phyloP scores from a whole-genome alignment of 257 asterid species.

The Cordia subcordata region DNA sequence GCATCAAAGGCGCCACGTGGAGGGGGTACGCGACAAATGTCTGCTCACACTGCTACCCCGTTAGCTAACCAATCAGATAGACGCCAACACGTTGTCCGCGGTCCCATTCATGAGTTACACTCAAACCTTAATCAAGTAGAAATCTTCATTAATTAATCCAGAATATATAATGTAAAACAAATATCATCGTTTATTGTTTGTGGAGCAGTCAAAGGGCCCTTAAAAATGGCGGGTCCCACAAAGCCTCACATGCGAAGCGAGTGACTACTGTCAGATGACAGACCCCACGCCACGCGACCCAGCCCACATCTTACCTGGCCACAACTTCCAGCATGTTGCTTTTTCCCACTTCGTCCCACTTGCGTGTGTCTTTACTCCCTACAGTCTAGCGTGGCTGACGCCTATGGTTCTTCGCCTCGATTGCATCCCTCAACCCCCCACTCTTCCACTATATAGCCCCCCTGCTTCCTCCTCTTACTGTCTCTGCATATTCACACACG shows the following conservation, averaged over 20 bases:
- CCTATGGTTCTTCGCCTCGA: too few relatives aligned
- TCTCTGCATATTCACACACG: neutral
- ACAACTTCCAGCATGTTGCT: neutral
- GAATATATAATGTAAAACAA: neutral
- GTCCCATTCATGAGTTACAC: neutral
- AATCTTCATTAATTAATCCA: too few relatives aligned
- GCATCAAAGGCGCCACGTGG: conserved; percentile 41
- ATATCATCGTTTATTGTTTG: too few relatives aligned
- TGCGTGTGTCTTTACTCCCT: neutral
- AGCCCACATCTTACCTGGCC: neutral
- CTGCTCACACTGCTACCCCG: conserved; percentile 30
- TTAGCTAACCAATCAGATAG: conserved; percentile 28
- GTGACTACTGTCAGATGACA: conserved; percentile 21
- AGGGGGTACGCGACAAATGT: conserved; percentile 28
- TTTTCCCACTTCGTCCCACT: neutral
- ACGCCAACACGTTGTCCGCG: conserved; percentile 48
- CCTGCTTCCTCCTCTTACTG: neutral
- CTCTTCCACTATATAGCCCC: neutral
- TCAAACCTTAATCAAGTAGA: neutral
- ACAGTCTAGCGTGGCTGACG: neutral
- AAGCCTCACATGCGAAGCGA: conserved; percentile 28
- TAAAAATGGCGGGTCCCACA: conserved; percentile 13
- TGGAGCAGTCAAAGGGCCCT: neutral
- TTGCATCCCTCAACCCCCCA: too few relatives aligned
- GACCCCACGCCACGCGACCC: conserved; percentile 13